These are phyloP conservation scores for Boletus reticuloceps DNA, from an alignment of 768 basidiomycete species.

Conservation along the genomic window DNA sequence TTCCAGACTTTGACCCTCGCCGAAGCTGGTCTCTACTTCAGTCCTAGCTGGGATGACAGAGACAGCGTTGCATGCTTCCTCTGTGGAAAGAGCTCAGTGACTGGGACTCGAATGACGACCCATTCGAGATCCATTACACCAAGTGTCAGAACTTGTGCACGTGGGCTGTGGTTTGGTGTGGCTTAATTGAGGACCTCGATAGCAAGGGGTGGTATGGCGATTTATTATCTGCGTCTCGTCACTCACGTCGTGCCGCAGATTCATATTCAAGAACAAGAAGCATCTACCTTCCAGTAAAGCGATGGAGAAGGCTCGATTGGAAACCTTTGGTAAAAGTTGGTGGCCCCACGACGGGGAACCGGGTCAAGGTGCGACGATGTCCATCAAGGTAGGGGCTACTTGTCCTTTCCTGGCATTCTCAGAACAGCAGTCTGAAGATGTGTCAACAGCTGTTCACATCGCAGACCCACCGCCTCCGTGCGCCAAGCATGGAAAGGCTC, in stretches of 20 bases:
- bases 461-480: constrained; percentile 13
- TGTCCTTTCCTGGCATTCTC: constrained; percentile 44
- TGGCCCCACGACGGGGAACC: constrained; percentile 70
- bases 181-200: constrained; percentile 56
- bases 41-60: constrained; percentile 60
- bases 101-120: constrained; percentile 86
- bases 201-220: constrained; percentile 50
- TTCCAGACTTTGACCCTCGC: constrained; percentile 48
- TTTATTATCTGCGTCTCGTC: background rate
- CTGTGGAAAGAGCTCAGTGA: constrained; percentile 80
- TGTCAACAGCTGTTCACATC: background rate
- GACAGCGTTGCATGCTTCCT: constrained; percentile 84
- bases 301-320: constrained; percentile 72
- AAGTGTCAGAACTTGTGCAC: constrained; percentile 68
- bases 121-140: constrained; percentile 75
- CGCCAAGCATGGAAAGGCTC: constrained; percentile 17
- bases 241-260: constrained; percentile 40
- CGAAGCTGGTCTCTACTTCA: constrained; percentile 87
- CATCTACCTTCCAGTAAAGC: constrained; percentile 63
- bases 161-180: constrained; percentile 83
- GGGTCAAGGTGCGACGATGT: constrained; percentile 61
- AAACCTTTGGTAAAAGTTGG: constrained; percentile 69
- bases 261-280: constrained; percentile 51
- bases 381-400: constrained; percentile 53
- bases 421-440: constrained; percentile 17